Evolutionary conservation across 495 filamentous ascomycete genomes (phyloP), one percentile per base, ranked within the genome.

Genomic region (Melanomma pulvis-pyrius): DNA sequence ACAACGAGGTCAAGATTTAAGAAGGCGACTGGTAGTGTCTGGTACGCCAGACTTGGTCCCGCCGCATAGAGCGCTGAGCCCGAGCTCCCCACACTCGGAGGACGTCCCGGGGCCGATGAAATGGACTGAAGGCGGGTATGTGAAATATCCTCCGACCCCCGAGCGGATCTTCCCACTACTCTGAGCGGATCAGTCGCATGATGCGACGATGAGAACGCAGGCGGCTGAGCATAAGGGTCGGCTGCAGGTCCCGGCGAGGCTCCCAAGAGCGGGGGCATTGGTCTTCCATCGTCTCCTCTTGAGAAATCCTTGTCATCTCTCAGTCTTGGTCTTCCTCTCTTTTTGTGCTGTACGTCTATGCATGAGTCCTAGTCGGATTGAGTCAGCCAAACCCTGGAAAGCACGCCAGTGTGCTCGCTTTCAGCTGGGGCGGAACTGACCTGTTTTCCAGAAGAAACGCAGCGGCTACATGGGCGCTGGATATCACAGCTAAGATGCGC

Each of bases 261-360:
- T 30, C 62, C 55, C 13, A 68, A 22, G 12, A 59, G 46, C 47
- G 64, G 59, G 5, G 50, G 44, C 21, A 22, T 12, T 22, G 59
- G 46, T 44, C 51, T 53, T 62, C 55, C 34, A 71, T 71, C 57
- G 57, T 67, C 56, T 21, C 60, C 32, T 24, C 65, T 64, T 8
- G 39, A 30, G 50, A 72, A 68, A 44, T 81, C 79, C 53, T 86
- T 83, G 56, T 97, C 94, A 71, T 96, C 92, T 74, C 93, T 89
- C 72, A 98, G 81, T 55, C 94, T 88, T 70, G 94, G 94, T 61
- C 94, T 84, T 22, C 94, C 94, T 65, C 94, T 83, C 75, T 97
- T 98, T 79, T 97, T 98, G 78, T 98, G 93, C 70, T 93, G 92
- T 24, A 98, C 92, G 76, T 98, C 94, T 55, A 92, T 82, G 70